Percentiles rank a stretch among this genome's conserved stretches.
phyloP scores from a whole-genome alignment of 2,329 filamentous ascomycete genomes.

The Diaporthe citriasiana region DNA sequence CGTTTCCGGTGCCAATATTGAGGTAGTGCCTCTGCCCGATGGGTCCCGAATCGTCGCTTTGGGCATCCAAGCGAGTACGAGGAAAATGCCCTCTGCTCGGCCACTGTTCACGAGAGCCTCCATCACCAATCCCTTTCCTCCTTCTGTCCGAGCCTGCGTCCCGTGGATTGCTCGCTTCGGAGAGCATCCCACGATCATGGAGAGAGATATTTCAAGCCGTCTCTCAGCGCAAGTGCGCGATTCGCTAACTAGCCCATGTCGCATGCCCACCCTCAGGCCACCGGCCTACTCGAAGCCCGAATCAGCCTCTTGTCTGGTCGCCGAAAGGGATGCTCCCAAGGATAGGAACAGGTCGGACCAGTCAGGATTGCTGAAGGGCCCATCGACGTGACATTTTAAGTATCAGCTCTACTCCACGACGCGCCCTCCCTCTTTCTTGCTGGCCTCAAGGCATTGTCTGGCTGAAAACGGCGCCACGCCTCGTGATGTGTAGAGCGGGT shows the following conservation, averaged over 20 bases:
- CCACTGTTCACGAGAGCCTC: constrained; percentile 1
- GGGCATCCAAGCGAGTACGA: constrained; percentile 20
- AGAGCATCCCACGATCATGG: background rate
- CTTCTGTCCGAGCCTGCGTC: background rate
- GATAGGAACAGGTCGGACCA: constrained; percentile 14
- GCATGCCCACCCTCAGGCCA: constrained; percentile 3
- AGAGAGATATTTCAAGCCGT: background rate
- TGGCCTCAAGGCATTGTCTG: background rate
- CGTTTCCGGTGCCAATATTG: constrained; percentile 18
- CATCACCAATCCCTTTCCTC: background rate
- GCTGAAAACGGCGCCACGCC: background rate
- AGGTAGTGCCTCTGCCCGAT: constrained; percentile 22
- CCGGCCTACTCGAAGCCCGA: constrained; percentile 1
- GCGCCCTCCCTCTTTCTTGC: background rate
- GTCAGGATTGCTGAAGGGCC: background rate
- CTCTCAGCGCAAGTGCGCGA: background rate
- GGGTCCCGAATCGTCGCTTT: background rate
- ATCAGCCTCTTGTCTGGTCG: constrained; percentile 25
- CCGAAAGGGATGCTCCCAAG: constrained; percentile 25
- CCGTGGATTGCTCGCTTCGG: background rate
- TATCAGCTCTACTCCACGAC: background rate
- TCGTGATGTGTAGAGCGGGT: background rate
- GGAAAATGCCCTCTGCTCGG: background rate
- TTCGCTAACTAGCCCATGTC: background rate
- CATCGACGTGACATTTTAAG: constrained; percentile 3